A percentile compares a stretch with the other conserved stretches of the same genome.
Conservation (phyloP, 345 rosid genomes). For the Orychophragmus violaceus region DNA sequence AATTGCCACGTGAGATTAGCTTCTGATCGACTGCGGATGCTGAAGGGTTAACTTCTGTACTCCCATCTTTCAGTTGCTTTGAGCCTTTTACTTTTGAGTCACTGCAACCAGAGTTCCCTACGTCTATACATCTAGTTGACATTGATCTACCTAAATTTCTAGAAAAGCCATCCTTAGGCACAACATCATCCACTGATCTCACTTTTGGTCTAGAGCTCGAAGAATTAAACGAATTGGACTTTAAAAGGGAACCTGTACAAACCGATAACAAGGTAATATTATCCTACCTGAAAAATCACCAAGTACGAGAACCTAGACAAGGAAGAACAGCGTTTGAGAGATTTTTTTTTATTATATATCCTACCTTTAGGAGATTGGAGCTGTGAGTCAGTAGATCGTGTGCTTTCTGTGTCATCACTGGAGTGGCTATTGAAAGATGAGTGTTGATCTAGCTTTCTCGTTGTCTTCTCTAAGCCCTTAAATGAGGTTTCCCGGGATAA, state of each 20-base stretch:
- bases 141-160: constrained; percentile 55
- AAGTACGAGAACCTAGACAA: constrained; percentile 2
- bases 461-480: constrained; percentile 57
- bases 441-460: constrained; percentile 43
- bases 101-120: constrained; percentile 37
- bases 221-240: constrained; percentile 68
- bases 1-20: constrained; percentile 48
- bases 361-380: constrained; percentile 57
- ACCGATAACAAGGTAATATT: constrained; percentile 11
- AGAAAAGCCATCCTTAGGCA: constrained; percentile 50
- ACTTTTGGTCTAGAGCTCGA: constrained; percentile 55
- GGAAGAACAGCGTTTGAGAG: constrained; percentile 6
- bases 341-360: neutral
- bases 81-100: constrained; percentile 61
- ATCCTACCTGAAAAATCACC: constrained; percentile 6
- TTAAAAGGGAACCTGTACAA: constrained; percentile 56
- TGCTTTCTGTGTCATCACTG: constrained; percentile 43
- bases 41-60: constrained; percentile 36
- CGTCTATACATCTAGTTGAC: constrained; percentile 54
- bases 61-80: constrained; percentile 53
- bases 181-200: constrained; percentile 60
- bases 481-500: constrained; percentile 52
- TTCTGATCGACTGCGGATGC: constrained; percentile 52
- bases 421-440: constrained; percentile 34
- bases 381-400: constrained; percentile 41